phyloP scores from a whole-genome alignment of 2,329 filamentous ascomycete genomes.

The Septoria petroselini region DNA sequence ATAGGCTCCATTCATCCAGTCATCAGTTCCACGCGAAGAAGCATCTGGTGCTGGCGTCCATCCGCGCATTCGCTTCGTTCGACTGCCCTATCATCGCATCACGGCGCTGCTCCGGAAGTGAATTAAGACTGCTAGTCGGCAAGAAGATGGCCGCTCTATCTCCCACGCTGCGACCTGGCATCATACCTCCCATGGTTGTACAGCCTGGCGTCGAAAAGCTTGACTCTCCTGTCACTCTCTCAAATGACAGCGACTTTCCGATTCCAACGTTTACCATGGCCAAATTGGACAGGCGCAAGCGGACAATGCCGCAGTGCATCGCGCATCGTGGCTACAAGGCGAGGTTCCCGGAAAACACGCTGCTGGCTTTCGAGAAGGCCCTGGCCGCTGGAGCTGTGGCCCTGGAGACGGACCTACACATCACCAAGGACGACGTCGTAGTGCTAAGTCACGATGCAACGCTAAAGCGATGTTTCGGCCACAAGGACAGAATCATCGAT shows the following conservation, averaged over 20 bases:
- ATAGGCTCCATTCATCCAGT: no score
- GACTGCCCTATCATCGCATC: background rate
- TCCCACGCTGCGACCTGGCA: conserved; percentile 13
- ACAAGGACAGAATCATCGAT: conserved; percentile 68
- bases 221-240: conserved; percentile 26
- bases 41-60: no score
- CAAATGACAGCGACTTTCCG: conserved; percentile 29
- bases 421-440: conserved; percentile 77
- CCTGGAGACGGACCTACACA: conserved; percentile 83
- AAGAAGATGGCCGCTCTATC: conserved; percentile 1
- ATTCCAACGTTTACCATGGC: conserved; percentile 26
- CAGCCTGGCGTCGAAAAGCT: conserved; percentile 35
- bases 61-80: background rate
- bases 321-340: conserved; percentile 78
- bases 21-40: no score
- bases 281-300: conserved; percentile 27
- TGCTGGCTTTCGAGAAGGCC: conserved; percentile 73
- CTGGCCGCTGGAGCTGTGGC: conserved; percentile 72
- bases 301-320: conserved; percentile 64
- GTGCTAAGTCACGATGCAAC: conserved; percentile 69
- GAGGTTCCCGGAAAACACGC: conserved; percentile 78
- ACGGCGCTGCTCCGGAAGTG: conserved; percentile 6
- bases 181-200: conserved; percentile 32
- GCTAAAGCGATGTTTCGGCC: conserved; percentile 77
- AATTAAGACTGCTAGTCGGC: background rate